Conservation (phyloP, 345 rosid genomes). For the Brassica carinata region DNA sequence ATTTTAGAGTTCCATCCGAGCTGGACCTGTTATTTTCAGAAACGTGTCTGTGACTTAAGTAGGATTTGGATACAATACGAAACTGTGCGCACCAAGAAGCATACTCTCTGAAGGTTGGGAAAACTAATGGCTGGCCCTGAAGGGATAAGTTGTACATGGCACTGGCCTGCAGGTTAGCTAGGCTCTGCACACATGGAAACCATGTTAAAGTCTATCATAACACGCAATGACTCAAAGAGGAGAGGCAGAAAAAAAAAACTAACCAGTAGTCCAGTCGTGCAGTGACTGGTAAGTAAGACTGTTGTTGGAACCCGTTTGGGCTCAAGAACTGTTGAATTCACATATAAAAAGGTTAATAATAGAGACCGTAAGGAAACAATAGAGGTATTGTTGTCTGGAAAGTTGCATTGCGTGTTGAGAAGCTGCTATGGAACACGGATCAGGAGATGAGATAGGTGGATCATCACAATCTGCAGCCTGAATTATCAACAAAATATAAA, state of each 20-base stretch:
- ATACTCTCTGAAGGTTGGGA: slow-evolving; percentile 44
- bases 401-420: slow-evolving; percentile 63
- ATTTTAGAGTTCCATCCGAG: neutral
- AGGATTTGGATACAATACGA: too few relatives aligned
- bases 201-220: slow-evolving; percentile 1
- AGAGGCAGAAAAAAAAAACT: slow-evolving; percentile 22
- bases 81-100: too few relatives aligned
- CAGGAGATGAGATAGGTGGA: slow-evolving; percentile 47
- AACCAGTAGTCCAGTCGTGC: slow-evolving; percentile 19
- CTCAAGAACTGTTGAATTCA: slow-evolving; percentile 61
- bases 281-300: slow-evolving; percentile 49
- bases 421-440: slow-evolving; percentile 55
- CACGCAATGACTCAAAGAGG: neutral
- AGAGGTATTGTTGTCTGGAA: slow-evolving; percentile 70
- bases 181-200: slow-evolving; percentile 51
- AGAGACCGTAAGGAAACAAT: slow-evolving; percentile 62
- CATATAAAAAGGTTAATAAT: slow-evolving; percentile 54
- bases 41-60: too few relatives aligned
- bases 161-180: slow-evolving; percentile 63
- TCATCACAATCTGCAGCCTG: slow-evolving; percentile 54
- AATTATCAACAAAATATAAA: slow-evolving; percentile 9
- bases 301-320: slow-evolving; percentile 70
- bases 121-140: slow-evolving; percentile 68
- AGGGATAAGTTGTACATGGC: slow-evolving; percentile 57
- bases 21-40: too few relatives aligned